These are phyloP conservation scores for Xylaria scruposa DNA, from an alignment of 495 filamentous ascomycete genomes.

Conservation along the genomic window DNA sequence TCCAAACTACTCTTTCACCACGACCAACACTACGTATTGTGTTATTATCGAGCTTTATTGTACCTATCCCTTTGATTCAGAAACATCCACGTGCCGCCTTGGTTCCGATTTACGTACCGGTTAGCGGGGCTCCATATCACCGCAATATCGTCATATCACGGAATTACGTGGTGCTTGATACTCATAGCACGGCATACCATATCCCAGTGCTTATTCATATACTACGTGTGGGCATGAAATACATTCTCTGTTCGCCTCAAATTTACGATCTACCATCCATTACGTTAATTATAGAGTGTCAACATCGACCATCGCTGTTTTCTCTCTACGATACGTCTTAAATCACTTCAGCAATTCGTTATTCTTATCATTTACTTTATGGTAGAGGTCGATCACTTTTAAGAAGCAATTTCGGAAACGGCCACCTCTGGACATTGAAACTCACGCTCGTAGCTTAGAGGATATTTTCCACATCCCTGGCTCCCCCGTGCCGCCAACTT, in stretches of 20 bases:
- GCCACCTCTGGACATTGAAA: conserved; percentile 15
- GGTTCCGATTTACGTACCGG: conserved; percentile 23
- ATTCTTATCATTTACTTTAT: not conserved
- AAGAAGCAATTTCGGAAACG: not conserved
- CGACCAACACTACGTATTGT: conserved; percentile 10
- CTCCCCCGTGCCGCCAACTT: not conserved
- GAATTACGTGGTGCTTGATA: conserved; percentile 32
- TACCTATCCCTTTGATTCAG: conserved; percentile 1
- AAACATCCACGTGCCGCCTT: conserved; percentile 20
- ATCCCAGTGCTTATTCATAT: conserved; percentile 17
- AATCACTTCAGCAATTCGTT: not conserved
- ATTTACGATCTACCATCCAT: not conserved
- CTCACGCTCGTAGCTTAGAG: conserved; percentile 18
- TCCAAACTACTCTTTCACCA: conserved; percentile 8
- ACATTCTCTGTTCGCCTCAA: not conserved
- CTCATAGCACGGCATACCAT: conserved; percentile 35
- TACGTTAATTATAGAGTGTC: not conserved
- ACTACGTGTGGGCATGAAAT: conserved; percentile 12
- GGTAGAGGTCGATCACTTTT: not conserved
- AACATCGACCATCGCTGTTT: not conserved
- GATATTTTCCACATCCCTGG: conserved; percentile 5
- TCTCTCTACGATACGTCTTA: not conserved
- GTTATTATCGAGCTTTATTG: conserved; percentile 19
- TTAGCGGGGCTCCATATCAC: conserved; percentile 33
- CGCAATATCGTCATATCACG: conserved; percentile 38